Conservation (phyloP, 257 asterid species). For the Gentiana dahurica region DNA sequence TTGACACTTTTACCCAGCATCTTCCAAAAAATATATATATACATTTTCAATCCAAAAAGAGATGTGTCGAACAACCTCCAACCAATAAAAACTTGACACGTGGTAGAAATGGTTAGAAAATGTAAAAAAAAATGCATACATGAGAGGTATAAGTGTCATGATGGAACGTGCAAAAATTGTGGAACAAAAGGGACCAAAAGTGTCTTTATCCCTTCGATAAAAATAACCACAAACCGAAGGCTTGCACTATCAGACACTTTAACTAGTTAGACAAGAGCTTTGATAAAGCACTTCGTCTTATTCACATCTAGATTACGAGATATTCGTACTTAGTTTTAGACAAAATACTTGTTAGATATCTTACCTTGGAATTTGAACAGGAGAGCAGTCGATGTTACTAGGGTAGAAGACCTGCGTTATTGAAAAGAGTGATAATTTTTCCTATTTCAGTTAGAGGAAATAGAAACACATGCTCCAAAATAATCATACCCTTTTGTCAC, state of each 20-base stretch:
- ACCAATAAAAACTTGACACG: too few relatives aligned
- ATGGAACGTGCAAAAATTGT: too few relatives aligned
- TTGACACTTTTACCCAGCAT: too few relatives aligned
- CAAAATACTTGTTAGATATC: slow-evolving; percentile 6
- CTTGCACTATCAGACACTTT: neutral
- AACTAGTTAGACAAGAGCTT: too few relatives aligned
- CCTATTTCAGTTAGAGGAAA: neutral
- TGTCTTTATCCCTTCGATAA: too few relatives aligned
- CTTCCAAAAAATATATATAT: too few relatives aligned
- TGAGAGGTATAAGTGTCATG: neutral
- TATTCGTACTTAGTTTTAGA: too few relatives aligned
- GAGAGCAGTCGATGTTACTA: slow-evolving; percentile 54
- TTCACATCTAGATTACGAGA: neutral
- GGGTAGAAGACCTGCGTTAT: slow-evolving; percentile 79
- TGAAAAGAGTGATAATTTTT: slow-evolving; percentile 1
- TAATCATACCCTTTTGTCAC: slow-evolving; percentile 39
- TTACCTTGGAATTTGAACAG: slow-evolving; percentile 54
- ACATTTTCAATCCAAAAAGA: neutral
- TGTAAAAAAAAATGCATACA: neutral
- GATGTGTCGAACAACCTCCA: neutral
- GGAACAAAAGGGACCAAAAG: too few relatives aligned
- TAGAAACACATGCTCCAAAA: slow-evolving; percentile 6
- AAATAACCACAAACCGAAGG: neutral
- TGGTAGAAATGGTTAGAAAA: too few relatives aligned
- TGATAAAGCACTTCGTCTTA: neutral